These are phyloP conservation scores for Chrysoporthe austroafricana DNA, from an alignment of 2,329 filamentous ascomycete genomes.

Conservation along the genomic window DNA sequence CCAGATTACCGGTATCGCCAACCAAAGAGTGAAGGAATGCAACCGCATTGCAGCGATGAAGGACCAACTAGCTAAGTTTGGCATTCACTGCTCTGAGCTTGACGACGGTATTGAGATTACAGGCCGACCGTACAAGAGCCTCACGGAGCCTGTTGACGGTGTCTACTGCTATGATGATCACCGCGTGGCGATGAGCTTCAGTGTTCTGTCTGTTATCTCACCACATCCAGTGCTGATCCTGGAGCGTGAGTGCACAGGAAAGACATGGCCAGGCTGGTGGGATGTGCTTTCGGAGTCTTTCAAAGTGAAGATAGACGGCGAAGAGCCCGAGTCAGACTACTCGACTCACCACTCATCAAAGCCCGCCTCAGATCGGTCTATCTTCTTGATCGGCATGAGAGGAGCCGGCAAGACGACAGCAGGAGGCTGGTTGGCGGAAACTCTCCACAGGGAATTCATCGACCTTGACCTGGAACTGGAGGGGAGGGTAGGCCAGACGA, in stretches of 20 bases:
- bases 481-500: conserved; percentile 70
- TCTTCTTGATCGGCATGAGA: conserved; percentile 96
- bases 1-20: conserved; percentile 90
- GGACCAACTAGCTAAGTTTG: conserved; percentile 91
- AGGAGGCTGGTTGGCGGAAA: conserved; percentile 79
- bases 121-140: conserved; percentile 52
- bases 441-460: conserved; percentile 76
- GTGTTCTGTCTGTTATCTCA: conserved; percentile 77
- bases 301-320: conserved; percentile 74
- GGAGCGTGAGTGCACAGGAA: conserved; percentile 91
- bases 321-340: conserved; percentile 53
- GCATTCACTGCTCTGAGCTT: conserved; percentile 81
- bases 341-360: conserved; percentile 38
- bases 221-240: conserved; percentile 75
- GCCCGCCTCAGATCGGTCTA: conserved; percentile 59
- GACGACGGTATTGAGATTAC: conserved; percentile 88
- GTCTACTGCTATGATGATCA: conserved; percentile 97
- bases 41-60: conserved; percentile 97
- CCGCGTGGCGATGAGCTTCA: conserved; percentile 97
- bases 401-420: conserved; percentile 96
- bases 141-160: conserved; percentile 63
- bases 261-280: conserved; percentile 99
- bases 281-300: conserved; percentile 82
- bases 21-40: conserved; percentile 97
- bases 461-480: conserved; percentile 92